These are phyloP conservation scores for Laguncularia racemosa DNA, from an alignment of 345 rosid species.

Conservation along the genomic window DNA sequence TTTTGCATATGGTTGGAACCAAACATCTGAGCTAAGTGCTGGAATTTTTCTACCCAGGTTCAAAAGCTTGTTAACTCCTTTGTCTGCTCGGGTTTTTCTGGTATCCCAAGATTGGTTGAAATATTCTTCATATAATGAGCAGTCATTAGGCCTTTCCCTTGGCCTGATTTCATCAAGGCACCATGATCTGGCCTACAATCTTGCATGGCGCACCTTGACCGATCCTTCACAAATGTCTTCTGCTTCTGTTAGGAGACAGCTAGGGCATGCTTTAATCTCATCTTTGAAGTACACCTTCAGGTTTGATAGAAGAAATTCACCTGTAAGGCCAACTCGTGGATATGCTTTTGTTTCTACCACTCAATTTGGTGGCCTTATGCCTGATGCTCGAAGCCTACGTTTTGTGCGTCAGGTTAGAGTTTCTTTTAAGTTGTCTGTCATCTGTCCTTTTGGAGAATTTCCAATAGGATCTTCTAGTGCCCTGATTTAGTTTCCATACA, in stretches of 20 bases:
- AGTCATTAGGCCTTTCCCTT: constrained; percentile 74
- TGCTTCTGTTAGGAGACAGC: constrained; percentile 65
- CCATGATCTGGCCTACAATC: constrained; percentile 67
- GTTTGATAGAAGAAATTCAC: constrained; percentile 69
- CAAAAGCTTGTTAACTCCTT: constrained; percentile 45
- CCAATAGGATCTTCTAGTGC: neutral
- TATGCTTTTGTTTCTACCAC: constrained; percentile 69
- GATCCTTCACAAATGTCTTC: constrained; percentile 80
- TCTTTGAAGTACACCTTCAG: constrained; percentile 69
- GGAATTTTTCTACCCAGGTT: constrained; percentile 78
- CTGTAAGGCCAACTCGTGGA: constrained; percentile 75
- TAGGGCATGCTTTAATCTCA: constrained; percentile 78
- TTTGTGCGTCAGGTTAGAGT: constrained; percentile 74
- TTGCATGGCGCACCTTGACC: constrained; percentile 67
- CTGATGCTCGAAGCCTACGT: constrained; percentile 76
- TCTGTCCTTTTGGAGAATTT: constrained; percentile 2
- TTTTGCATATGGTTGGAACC: constrained; percentile 73
- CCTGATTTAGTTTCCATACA: too few species aligned
- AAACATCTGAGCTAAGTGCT: constrained; percentile 69
- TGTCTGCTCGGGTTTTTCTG: constrained; percentile 60
- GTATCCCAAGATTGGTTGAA: constrained; percentile 83
- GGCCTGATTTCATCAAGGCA: constrained; percentile 59
- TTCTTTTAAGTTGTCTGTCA: constrained; percentile 1
- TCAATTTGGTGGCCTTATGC: constrained; percentile 83
- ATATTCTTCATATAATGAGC: constrained; percentile 78